Base-by-base conservation (phyloP, 148 eudicot species). In the Agrostemma githago region DNA sequence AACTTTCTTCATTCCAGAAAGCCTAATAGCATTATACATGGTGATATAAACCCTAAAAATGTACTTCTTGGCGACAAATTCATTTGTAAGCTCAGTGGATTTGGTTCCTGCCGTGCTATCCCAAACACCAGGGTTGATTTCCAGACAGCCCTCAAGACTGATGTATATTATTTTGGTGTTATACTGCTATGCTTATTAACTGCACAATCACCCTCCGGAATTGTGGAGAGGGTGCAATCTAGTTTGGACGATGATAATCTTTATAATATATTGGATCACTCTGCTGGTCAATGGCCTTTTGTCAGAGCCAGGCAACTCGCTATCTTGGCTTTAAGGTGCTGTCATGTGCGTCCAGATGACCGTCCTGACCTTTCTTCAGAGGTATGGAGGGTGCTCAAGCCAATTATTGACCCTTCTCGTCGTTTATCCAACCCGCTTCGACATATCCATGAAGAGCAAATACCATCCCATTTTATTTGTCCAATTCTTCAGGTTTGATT, bases 251-350 rank as follows among this genome's bases (percentile, higher is more conserved):
- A 82, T 8, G 89, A 84, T 63, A 82, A 81, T 67, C 81, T 92
- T 43, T 79, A 79, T 16, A 53, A 74, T 68, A 20, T 90, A 54
- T 68, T 92, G 70, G 97, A 92, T 75, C 78, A 83, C 5, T 85
- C 91, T 40, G 97, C 96, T 73, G 97, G 97, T 40, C 90, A 92
- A 68, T 92, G 97, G 97, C 93, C 97, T 14, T 90, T 88, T 83
- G 86, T 89, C 46, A 91, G 85, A 61, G 93, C 90, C 20, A 82
- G 85, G 61, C 96, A 92, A 78, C 76, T 92, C 85, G 90, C 89
- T 72, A 79, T 73, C 60, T 64, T 87, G 69, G 97, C 86, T 21
- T 17, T 92, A 59, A 78, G 88, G 73, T 92, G 96, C 74, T 86
- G 90, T 71, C 90, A 88, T 62, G 42, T 51, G 78, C 70, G 74